phyloP scores from a whole-genome alignment of 2,329 filamentous ascomycete genomes.

The Penicillium sp. region DNA sequence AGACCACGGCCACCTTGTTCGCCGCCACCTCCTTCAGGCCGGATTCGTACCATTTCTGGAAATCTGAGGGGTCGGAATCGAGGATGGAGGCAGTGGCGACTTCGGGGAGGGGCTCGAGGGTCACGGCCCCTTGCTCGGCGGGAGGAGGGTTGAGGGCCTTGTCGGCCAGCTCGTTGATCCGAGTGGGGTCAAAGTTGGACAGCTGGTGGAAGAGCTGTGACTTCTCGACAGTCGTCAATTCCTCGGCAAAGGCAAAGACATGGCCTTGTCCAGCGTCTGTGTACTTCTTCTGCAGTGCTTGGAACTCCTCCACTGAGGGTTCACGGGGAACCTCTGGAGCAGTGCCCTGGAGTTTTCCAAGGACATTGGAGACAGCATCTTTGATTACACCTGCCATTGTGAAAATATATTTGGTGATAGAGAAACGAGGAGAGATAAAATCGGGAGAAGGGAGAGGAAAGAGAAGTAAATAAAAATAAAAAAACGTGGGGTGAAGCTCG shows the following conservation, averaged over 20 bases:
- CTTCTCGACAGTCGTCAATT: slow-evolving; percentile 64
- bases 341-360: slow-evolving; percentile 41
- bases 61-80: slow-evolving; percentile 69
- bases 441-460: slow-evolving; percentile 2
- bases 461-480: slow-evolving; percentile 12
- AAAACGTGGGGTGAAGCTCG: slow-evolving; percentile 22
- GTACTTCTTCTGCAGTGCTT: slow-evolving; percentile 63
- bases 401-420: not conserved
- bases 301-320: slow-evolving; percentile 57
- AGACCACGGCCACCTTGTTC: slow-evolving; percentile 71
- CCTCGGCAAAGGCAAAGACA: slow-evolving; percentile 80
- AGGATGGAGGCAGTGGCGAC: slow-evolving; percentile 81
- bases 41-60: slow-evolving; percentile 72
- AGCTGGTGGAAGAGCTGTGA: slow-evolving; percentile 73
- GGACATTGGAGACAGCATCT: slow-evolving; percentile 41
- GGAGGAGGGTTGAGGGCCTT: slow-evolving; percentile 70
- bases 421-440: not conserved
- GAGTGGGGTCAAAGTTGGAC: slow-evolving; percentile 66
- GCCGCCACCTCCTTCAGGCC: slow-evolving; percentile 58
- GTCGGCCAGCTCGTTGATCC: slow-evolving; percentile 80
- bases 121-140: slow-evolving; percentile 41
- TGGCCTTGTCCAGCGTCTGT: slow-evolving; percentile 66
- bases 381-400: slow-evolving; percentile 36
- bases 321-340: slow-evolving; percentile 36
- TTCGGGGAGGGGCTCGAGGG: slow-evolving; percentile 78